These are phyloP conservation scores for Boechera retrofracta DNA, from an alignment of 345 rosid species.

Conservation along the genomic window DNA sequence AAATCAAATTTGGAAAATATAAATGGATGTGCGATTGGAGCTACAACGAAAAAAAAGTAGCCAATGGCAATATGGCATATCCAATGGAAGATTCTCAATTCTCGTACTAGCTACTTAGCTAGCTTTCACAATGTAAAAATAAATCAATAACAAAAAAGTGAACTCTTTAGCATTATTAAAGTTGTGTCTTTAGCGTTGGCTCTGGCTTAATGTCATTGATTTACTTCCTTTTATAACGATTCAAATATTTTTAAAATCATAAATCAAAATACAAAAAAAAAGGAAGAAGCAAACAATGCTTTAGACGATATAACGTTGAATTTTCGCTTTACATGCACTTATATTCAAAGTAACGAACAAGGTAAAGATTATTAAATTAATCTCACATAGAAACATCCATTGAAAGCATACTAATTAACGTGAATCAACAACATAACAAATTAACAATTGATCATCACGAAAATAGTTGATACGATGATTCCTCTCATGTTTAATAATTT, in stretches of 20 bases:
- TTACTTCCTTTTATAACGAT: too few relatives aligned
- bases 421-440: neutral
- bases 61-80: conserved; percentile 39
- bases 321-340: too few relatives aligned
- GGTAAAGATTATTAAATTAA: too few relatives aligned
- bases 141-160: conserved; percentile 4
- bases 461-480: neutral
- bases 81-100: conserved; percentile 35
- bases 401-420: too few relatives aligned
- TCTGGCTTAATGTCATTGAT: neutral
- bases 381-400: too few relatives aligned
- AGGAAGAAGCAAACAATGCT: too few relatives aligned
- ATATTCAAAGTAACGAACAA: too few relatives aligned
- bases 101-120: neutral
- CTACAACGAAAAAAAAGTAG: neutral
- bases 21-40: conserved; percentile 22
- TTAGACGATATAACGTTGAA: too few relatives aligned
- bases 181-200: neutral
- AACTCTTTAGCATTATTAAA: neutral
- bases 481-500: neutral
- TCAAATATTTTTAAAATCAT: too few relatives aligned
- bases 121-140: too few relatives aligned
- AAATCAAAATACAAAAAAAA: too few relatives aligned
- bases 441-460: neutral
- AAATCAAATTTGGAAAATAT: conserved; percentile 17